phyloP scores from a whole-genome alignment of 306 rosid species.

The Trichosanthes cucumerina region DNA sequence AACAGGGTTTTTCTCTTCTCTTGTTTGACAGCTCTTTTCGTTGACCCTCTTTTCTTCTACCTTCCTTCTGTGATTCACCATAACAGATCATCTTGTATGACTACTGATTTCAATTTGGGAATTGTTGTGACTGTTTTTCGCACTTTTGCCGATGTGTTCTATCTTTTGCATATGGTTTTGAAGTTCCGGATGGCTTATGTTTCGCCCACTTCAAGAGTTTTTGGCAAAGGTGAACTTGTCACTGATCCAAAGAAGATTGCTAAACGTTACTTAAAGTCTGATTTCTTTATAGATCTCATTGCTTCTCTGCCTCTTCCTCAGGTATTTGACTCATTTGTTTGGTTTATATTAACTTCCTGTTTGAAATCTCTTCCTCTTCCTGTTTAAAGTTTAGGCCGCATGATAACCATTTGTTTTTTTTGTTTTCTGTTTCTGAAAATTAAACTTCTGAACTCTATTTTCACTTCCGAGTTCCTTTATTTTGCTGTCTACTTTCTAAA shows the following conservation, averaged over 20 bases:
- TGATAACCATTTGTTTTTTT: neutral
- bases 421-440: neutral
- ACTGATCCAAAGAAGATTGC: conserved; percentile 58
- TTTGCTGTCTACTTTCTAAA: no score
- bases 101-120: conserved; percentile 60
- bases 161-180: conserved; percentile 48
- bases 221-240: conserved; percentile 89
- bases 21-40: conserved; percentile 62
- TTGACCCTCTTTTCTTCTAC: conserved; percentile 85
- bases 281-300: conserved; percentile 64
- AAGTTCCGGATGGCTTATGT: conserved; percentile 82
- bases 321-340: conserved; percentile 28
- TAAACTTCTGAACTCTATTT: no score
- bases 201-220: conserved; percentile 73
- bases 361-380: neutral
- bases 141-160: conserved; percentile 66
- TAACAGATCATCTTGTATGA: conserved; percentile 47
- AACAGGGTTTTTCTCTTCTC: conserved; percentile 54
- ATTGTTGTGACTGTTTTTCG: conserved; percentile 64
- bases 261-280: conserved; percentile 50
- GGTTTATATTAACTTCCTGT: neutral
- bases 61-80: conserved; percentile 44
- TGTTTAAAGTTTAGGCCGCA: neutral
- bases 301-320: conserved; percentile 92
- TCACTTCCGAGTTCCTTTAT: no score